phyloP scores from a whole-genome alignment of 106 monocot species.

The Dendrobium catenatum region DNA sequence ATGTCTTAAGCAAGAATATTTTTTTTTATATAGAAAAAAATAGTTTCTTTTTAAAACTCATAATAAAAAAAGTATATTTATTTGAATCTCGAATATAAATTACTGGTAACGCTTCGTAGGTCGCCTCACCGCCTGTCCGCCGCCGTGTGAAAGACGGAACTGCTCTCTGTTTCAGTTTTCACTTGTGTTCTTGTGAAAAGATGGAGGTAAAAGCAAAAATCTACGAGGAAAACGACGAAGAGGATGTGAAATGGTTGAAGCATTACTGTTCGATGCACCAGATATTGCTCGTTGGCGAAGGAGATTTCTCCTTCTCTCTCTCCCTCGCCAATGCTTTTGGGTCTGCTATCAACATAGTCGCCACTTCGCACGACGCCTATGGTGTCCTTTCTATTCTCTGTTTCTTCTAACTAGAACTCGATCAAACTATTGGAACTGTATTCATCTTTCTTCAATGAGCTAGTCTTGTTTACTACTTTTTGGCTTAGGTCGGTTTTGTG shows the following conservation, averaged over 20 bases:
- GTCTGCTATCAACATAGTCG: constrained; percentile 48
- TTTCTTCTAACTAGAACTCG: background rate
- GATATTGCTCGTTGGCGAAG: constrained; percentile 55
- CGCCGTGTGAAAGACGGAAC: too few species aligned
- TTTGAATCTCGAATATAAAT: too few species aligned
- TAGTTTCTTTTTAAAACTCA: too few species aligned
- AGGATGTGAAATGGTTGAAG: constrained; percentile 22
- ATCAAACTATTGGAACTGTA: background rate
- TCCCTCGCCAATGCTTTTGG: constrained; percentile 44
- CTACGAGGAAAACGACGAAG: constrained; percentile 1
- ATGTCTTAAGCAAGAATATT: too few species aligned
- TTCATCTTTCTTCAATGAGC: background rate
- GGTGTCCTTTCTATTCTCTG: constrained; percentile 10
- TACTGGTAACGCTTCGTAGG: too few species aligned
- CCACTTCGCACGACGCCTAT: constrained; percentile 47
- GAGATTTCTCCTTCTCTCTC: constrained; percentile 61
- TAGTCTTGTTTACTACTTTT: background rate
- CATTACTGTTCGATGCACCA: constrained; percentile 34
- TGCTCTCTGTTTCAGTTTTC: background rate
- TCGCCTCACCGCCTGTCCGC: too few species aligned
- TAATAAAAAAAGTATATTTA: too few species aligned
- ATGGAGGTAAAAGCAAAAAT: background rate
- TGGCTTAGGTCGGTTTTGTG: background rate
- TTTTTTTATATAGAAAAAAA: too few species aligned
- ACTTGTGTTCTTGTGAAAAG: background rate